Conservation (phyloP, 164 flowering plant species). For the Litsea cubeba region DNA sequence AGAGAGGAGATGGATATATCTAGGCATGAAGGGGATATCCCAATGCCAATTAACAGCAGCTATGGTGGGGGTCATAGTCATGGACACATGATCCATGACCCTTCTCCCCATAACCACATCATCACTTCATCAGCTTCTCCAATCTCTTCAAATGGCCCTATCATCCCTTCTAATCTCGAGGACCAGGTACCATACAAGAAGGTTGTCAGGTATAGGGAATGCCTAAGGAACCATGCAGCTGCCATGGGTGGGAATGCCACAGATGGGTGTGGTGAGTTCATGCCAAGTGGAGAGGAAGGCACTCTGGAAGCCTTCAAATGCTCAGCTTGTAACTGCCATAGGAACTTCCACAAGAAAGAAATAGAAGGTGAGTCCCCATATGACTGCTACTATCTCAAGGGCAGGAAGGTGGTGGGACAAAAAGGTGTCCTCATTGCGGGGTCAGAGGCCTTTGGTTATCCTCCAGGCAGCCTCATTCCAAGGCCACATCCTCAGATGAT, state of each 20-base stretch:
- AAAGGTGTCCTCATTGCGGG: constrained; percentile 26
- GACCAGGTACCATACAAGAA: constrained; percentile 32
- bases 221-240: constrained; percentile 92
- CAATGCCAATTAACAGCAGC: constrained; percentile 54
- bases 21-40: constrained; percentile 51
- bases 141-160: constrained; percentile 24
- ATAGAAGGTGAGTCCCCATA: constrained; percentile 36
- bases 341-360: constrained; percentile 88
- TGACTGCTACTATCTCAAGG: constrained; percentile 31
- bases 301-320: constrained; percentile 70
- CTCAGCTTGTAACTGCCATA: constrained; percentile 85
- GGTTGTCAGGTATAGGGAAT: constrained; percentile 54
- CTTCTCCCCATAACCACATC: constrained; percentile 34
- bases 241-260: constrained; percentile 81
- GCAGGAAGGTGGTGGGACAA: constrained; percentile 43
- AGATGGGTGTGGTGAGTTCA: constrained; percentile 95
- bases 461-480: constrained; percentile 29
- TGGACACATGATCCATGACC: constrained; percentile 37
- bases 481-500: constrained; percentile 42
- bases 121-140: constrained; percentile 20
- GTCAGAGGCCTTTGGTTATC: constrained; percentile 39
- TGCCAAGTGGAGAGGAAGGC: constrained; percentile 77
- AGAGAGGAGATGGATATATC: constrained; percentile 41
- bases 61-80: constrained; percentile 37
- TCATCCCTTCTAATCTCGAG: constrained; percentile 7